Evolutionary conservation across 768 basidiomycete genomes (phyloP), one percentile per base, ranked within the genome.

Genomic region (Brasilioporus rufonigricans): DNA sequence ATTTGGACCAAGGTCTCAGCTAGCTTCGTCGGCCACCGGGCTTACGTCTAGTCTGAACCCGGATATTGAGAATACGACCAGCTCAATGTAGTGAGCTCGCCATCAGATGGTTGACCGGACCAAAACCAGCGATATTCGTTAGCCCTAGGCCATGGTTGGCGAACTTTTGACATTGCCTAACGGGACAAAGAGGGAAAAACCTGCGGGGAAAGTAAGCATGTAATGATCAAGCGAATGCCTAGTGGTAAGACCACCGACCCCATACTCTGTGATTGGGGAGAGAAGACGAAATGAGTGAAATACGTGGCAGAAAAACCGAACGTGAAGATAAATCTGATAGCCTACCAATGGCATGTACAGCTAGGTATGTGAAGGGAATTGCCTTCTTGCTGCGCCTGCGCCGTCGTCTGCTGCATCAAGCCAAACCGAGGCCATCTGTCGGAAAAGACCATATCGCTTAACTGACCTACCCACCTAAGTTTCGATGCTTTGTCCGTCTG

Each of bases 401-500:
- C 44, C 62, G 72, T 62, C 48, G 67, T 55, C 50, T 61, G 67
- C 56, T 70, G 49, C 14, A 18, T 41, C 44, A 11, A 14, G 23
- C 11, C 19, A 49, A 41, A 43, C 16, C 38, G 23, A 29, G 23
- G 13, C 1, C 19, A 24, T 18, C 4, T 29, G 33, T 64, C 39
- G 53, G 56, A 18, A 41, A 59, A 26, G 16, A 29, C 7, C 16
- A 36, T 13, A 33, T 33, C 32, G 13, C 32, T 11, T 1, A 23
- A 40, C 21, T 27, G 7, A 29, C 6, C 5, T 18, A 46, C 7
- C 36, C 23, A 18, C 58, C 57, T 66, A 7, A 72, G 38, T 11
- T 77, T 75, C 50, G 80, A 33, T 0, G 73, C 76, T 31, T 76
- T 72, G 40, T 77, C 76, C 59, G 80, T 68, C 52, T 82, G 82